Evolutionary conservation across 225 moss, liverwort and hornwort species (phyloP), one percentile per base, ranked within the genome.

Genomic region (Antitrichia curtipendula): DNA sequence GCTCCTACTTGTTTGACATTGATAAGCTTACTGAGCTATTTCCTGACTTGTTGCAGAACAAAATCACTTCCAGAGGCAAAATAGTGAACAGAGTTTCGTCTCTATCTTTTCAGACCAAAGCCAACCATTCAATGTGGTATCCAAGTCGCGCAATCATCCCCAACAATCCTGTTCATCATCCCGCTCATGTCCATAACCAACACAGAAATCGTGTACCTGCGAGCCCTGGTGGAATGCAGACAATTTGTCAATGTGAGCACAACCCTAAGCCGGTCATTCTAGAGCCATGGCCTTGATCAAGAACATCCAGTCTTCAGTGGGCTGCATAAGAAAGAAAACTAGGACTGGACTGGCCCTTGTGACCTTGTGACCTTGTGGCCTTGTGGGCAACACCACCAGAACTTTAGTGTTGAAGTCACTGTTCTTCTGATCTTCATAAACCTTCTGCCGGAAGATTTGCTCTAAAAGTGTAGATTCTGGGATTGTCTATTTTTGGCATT

Each of bases 21-120:
- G 62, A 97, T 90, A 79, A 98, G 95, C 89, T 97, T 95, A 64
- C 96, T 91, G 64, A 98, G 95, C 89, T 98, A 95, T 85, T 95
- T 89, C 98, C 96, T 95, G 49, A 96, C 96, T 89, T 95, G 96
- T 91, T 96, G 93, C 87, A 96, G 85, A 36, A 96, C 96, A 52
- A 86, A 93, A 85, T 96, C 95, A 25, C 95, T 95, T 81, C 97
- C 96, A 75, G 93, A 96, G 84, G 96, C 96, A 65, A 97, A 74
- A 94, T 95, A 19, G 95, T 95, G 84, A 98, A 96, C 61, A 97
- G 85, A 27, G 94, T 96, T 86, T 97, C 95, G 90, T 97, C 96
- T 82, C 93, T n/a, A n/a, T n/a, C n/a, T 95, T 89, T 95, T 95
- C 88, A 97, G 87, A 31, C 95, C 96, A 58, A 95, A 65, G 94